These are phyloP conservation scores for Rubroshorea leprosula DNA, from an alignment of 345 rosid species.

Conservation along the genomic window DNA sequence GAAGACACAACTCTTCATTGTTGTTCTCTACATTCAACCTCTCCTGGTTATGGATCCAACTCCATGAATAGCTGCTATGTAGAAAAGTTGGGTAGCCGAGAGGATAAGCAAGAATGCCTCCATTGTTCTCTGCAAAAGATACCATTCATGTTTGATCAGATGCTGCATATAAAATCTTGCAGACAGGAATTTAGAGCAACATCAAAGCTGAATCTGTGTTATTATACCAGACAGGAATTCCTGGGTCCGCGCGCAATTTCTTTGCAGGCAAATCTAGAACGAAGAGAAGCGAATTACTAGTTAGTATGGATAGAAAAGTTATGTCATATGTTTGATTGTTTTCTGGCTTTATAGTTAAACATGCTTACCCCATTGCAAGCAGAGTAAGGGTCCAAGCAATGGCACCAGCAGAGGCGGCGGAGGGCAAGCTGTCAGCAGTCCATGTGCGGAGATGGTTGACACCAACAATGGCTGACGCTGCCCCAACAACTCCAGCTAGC, in stretches of 20 bases:
- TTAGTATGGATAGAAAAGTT: constrained; percentile 14
- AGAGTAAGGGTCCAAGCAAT: constrained; percentile 88
- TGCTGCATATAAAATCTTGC: background rate
- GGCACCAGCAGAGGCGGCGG: constrained; percentile 66
- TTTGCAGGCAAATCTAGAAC: constrained; percentile 73
- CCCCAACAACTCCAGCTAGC: constrained; percentile 85
- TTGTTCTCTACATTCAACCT: background rate
- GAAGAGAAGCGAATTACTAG: background rate
- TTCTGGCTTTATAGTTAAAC: background rate
- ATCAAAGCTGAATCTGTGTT: too few species aligned
- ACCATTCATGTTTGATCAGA: background rate
- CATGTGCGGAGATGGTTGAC: constrained; percentile 58
- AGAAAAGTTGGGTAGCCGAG: constrained; percentile 71
- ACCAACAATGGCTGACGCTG: constrained; percentile 67
- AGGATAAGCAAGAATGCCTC: constrained; percentile 89
- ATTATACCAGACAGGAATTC: constrained; percentile 72
- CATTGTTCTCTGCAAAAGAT: constrained; percentile 77
- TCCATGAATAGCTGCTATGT: constrained; percentile 68
- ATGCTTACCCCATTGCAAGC: constrained; percentile 74
- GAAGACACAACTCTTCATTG: background rate
- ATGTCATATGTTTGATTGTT: background rate
- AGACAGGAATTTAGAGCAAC: background rate
- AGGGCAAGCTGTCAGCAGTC: constrained; percentile 50
- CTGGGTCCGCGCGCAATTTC: constrained; percentile 65
- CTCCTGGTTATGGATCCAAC: constrained; percentile 7